Evolutionary conservation across 768 basidiomycete genomes (phyloP), one percentile per base, ranked within the genome.

Genomic region (Boletus huronensis): DNA sequence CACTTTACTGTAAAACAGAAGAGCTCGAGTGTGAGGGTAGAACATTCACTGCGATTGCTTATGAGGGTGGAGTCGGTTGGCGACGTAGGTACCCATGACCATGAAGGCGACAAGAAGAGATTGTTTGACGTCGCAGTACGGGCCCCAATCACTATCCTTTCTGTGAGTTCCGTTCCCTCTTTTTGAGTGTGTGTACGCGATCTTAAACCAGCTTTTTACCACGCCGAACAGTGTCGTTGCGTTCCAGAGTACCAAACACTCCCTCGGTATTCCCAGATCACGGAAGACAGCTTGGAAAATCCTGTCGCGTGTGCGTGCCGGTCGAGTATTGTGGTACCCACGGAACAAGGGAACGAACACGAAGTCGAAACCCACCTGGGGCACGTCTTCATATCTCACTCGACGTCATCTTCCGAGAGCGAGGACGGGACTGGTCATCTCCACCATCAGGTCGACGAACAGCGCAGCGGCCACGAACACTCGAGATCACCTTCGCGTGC

Each of bases 81-180:
- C 58, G 86, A 91, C 62, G 83, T 92, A 63, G 59, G 77, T 11
- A 84, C 38, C 31, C 82, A 89, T 64, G 62, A 72, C 28, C 76
- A 77, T 17, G 50, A 84, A 3, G 91, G 77, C 7, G 86, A 88
- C 17, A 87, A 82, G 69, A 78, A 82, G 59, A 94, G 87, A 73
- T 70, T 90, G 60, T 93, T 89, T 67, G 95, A 95, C 63, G 90
- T 96, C 59, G 83, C 91, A 40, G 79, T 96, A 48, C 91, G 93
- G 68, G 87, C 85, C 0, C 93, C 93, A 0, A 79, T 98, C 28
- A 84, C 91, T 39, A 83, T 98, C 46, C 84, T 97, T 43, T 94
- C 94, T 3, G 91, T 93, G 61, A 76, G 88, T 75, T 29, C 23
- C 28, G 0, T 25, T 25, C 42, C 45, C 39, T 39, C 46, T 29